Evolutionary conservation across 2,329 filamentous ascomycete species (phyloP), one percentile per base, ranked within the genome.

Genomic region (Fusarium austroafricanum): DNA sequence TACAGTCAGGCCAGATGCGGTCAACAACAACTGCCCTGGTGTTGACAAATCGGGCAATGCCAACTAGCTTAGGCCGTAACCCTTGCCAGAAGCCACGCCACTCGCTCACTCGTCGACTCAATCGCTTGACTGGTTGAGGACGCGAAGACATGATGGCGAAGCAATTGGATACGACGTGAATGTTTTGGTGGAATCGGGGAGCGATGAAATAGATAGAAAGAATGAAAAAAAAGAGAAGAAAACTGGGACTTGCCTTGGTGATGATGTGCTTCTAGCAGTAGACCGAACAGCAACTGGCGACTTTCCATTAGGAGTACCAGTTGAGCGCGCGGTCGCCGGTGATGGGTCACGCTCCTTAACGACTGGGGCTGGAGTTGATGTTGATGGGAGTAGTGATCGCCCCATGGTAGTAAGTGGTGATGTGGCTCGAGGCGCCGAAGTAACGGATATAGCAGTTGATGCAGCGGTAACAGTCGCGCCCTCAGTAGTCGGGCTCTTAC

Each of bases 1-100:
- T 50, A 67, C 54, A 61, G 71, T 58, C 63, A 68, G 55, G 64
- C 67, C 68, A 68, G 63, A 70, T 63, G 67, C 68, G 56, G 71
- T 69, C 67, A 55, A 70, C 56, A 61, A 68, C 40, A 61, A 68
- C n/a, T 53, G 44, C 39, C 39, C 35, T 64, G 47, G 46, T 46
- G 47, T 71, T 59, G 62, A 70, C 69, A 70, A 72, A 68, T 71
- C 56, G 70, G 71, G 61, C 57, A 60, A 70, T 70, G 71, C 69
- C 71, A 73, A 54, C 67, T 70, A 60, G 60, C 61, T 65, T 53
- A 51, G 66, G 61, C 61, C 55, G 57, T 63, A 60, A 68, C 60
- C 68, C 63, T 72, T 71, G 61, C 61, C 50, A 53, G 40, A 45
- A 67, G 67, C 69, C 71, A 71, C 71, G 70, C 71, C 69, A 72